Conservation (phyloP, 805 yeast genomes). For the Barnettozyma sp. region DNA sequence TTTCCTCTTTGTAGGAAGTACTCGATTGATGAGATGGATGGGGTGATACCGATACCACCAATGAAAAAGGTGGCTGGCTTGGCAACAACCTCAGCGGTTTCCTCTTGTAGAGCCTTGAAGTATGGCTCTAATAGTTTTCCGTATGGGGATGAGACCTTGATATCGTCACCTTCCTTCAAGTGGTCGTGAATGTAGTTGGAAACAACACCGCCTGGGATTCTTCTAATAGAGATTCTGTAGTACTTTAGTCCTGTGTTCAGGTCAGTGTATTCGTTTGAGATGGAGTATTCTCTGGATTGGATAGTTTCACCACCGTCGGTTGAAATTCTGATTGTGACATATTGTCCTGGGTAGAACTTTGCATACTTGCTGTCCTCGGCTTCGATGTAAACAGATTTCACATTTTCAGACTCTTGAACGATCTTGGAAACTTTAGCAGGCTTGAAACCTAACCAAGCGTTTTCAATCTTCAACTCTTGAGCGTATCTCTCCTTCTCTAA, state of each 20-base stretch:
- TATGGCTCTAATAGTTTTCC: slow-evolving; percentile 41
- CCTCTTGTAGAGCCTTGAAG: slow-evolving; percentile 17
- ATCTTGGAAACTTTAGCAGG: slow-evolving; percentile 39
- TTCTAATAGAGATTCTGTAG: slow-evolving; percentile 53
- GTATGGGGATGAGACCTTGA: slow-evolving; percentile 51
- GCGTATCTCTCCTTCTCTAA: slow-evolving; percentile 45
- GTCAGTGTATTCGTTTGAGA: slow-evolving; percentile 34
- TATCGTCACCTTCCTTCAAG: slow-evolving; percentile 39
- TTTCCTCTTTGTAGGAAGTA: slow-evolving; percentile 16
- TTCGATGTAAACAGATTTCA: slow-evolving; percentile 45
- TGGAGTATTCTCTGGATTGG: slow-evolving; percentile 53
- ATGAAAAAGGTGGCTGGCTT: slow-evolving; percentile 38
- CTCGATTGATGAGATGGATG: slow-evolving; percentile 48
- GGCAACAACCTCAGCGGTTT: slow-evolving; percentile 15
- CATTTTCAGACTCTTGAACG: slow-evolving; percentile 38
- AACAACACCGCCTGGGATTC: slow-evolving; percentile 40
- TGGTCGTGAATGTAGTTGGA: slow-evolving; percentile 44
- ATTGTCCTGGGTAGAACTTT: slow-evolving; percentile 33
- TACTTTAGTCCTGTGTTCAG: slow-evolving; percentile 21
- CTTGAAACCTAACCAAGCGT: slow-evolving; percentile 57
- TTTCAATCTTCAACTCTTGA: slow-evolving; percentile 22
- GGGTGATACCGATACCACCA: slow-evolving; percentile 68
- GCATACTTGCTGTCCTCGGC: slow-evolving; percentile 37
- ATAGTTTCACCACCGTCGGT: slow-evolving; percentile 33
- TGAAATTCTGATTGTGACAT: slow-evolving; percentile 31